phyloP scores from a whole-genome alignment of 352 stramenopile genomes.

The Globisporangium middletonii region DNA sequence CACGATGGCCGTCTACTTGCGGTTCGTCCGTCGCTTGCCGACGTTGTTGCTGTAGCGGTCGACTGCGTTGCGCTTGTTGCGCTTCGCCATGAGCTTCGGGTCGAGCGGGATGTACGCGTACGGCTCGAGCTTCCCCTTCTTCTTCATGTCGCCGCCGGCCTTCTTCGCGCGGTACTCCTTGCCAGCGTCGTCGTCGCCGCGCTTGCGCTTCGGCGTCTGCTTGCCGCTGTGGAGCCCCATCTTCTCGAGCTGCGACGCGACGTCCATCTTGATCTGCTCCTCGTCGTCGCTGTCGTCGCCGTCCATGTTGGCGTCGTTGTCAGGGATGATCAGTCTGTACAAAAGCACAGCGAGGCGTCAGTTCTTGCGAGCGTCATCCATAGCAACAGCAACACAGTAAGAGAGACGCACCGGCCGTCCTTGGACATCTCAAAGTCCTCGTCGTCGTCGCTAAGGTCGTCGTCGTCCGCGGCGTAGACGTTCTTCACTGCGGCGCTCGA shows the following conservation, averaged over 20 bases:
- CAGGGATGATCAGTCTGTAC: conserved; percentile 69
- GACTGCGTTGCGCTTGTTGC: conserved; percentile 80
- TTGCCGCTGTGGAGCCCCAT: conserved; percentile 64
- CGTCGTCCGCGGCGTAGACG: conserved; percentile 50
- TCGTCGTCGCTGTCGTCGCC: conserved; percentile 59
- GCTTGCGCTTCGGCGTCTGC: conserved; percentile 47
- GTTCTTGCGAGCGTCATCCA: neutral
- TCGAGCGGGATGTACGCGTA: conserved; percentile 98
- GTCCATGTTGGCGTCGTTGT: conserved; percentile 47
- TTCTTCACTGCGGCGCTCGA: conserved; percentile 87
- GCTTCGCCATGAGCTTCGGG: conserved; percentile 91
- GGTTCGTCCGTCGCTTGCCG: conserved; percentile 64
- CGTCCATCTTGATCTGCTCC: conserved; percentile 80
- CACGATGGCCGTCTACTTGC: conserved; percentile 21
- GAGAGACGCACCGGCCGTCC: conserved; percentile 76
- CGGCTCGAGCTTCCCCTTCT: conserved; percentile 96
- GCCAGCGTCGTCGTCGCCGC: conserved; percentile 64
- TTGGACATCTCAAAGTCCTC: conserved; percentile 90
- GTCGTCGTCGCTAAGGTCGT: conserved; percentile 69
- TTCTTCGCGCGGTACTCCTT: conserved; percentile 95
- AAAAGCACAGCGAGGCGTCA: neutral
- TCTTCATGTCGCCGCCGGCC: conserved; percentile 94
- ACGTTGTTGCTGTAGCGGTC: conserved; percentile 72
- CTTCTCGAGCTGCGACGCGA: conserved; percentile 70
- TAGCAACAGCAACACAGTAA: conserved; percentile 8